Percentiles rank a stretch among this genome's conserved stretches.
phyloP scores from a whole-genome alignment of 1,284 basidiomycete species.

The Rhodofomes roseus region DNA sequence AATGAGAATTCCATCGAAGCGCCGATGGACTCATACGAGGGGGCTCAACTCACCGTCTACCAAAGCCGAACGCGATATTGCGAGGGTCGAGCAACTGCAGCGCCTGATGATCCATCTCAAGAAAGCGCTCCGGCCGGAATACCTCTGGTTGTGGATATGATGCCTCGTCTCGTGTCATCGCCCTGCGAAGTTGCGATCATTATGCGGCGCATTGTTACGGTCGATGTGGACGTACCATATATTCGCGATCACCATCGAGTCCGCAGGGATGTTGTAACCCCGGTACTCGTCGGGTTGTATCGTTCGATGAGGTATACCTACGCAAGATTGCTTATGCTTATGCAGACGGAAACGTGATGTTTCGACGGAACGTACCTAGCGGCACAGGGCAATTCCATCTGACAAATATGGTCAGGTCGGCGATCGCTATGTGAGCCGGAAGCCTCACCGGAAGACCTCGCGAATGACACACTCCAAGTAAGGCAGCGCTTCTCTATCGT shows the following conservation, averaged over 20 bases:
- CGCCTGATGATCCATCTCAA: conserved; percentile 17
- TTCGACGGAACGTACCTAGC: conserved; percentile 17
- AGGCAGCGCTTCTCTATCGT: conserved; percentile 47
- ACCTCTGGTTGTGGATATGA: conserved; percentile 24
- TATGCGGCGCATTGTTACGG: background rate
- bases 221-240: conserved; percentile 33
- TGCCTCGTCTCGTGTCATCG: conserved; percentile 26
- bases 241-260: conserved; percentile 44
- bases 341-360: too few species aligned
- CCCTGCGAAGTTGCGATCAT: conserved; percentile 17
- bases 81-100: conserved; percentile 22
- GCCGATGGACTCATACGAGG: background rate
- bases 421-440: background rate
- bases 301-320: conserved; percentile 45
- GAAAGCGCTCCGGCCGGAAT: conserved; percentile 31
- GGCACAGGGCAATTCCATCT: conserved; percentile 25
- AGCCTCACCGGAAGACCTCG: conserved; percentile 42
- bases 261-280: conserved; percentile 42
- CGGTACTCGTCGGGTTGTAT: conserved; percentile 49
- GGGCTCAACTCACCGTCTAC: conserved; percentile 30
- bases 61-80: conserved; percentile 30
- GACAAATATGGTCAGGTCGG: background rate
- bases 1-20: background rate
- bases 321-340: background rate
- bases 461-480: conserved; percentile 51